Conservation (phyloP, 176 grass and related monocot genomes). For the Juncus inflexus region DNA sequence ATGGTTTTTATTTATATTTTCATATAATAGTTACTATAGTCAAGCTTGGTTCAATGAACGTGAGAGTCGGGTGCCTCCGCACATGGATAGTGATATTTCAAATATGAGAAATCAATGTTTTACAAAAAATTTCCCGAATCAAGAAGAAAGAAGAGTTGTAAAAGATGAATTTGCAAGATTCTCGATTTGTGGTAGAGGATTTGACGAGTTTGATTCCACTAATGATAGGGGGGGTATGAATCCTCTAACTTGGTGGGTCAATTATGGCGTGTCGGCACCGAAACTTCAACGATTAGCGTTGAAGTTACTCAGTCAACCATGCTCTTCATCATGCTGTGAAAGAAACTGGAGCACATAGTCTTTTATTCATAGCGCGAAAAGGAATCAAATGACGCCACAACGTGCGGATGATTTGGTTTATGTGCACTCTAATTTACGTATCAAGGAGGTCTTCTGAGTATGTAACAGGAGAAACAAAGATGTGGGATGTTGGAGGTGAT, state of each 20-base stretch:
- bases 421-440: neutral
- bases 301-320: no score
- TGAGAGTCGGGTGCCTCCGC: neutral
- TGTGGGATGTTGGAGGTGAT: no score
- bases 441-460: slow-evolving; percentile 2
- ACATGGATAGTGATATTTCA: slow-evolving; percentile 17
- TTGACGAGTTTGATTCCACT: slow-evolving; percentile 4
- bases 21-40: slow-evolving; percentile 19
- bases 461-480: no score
- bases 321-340: no score
- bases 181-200: neutral
- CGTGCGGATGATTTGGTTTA: neutral
- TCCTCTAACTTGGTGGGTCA: slow-evolving; percentile 1
- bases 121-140: slow-evolving; percentile 6
- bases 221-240: neutral
- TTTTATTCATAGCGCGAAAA: no score
- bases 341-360: no score
- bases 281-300: no score
- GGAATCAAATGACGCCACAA: neutral
- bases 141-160: neutral
- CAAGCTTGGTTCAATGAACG: neutral
- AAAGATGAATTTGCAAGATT: slow-evolving; percentile 20
- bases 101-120: slow-evolving; percentile 20
- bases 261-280: no score
- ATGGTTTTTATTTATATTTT: neutral